phyloP scores from a whole-genome alignment of 1,284 basidiomycete species.

The Leccinum subrobustum region DNA sequence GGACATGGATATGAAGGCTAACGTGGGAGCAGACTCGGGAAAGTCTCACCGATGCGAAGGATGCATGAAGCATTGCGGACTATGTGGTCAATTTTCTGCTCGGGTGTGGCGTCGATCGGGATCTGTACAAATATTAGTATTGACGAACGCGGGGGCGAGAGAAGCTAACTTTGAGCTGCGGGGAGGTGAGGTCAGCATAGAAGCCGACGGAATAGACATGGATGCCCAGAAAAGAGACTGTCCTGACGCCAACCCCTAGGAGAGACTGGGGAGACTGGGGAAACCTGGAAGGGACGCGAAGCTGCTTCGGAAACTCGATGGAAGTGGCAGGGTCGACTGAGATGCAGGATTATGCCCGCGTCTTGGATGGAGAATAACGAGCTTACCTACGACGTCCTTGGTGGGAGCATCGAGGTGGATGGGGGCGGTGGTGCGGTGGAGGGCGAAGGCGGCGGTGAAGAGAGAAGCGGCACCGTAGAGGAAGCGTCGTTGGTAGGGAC shows the following conservation, averaged over 20 bases:
- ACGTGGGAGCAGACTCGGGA: background rate
- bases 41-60: constrained; percentile 64
- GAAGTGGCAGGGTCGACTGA: constrained; percentile 67
- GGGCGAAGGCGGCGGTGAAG: constrained; percentile 32
- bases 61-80: constrained; percentile 68
- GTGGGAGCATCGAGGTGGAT: constrained; percentile 41
- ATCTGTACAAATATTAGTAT: constrained; percentile 33
- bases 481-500: constrained; percentile 8
- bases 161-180: constrained; percentile 53
- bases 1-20: constrained; percentile 1
- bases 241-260: constrained; percentile 80
- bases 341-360: background rate
- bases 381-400: constrained; percentile 26
- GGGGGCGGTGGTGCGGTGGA: constrained; percentile 22
- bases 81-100: constrained; percentile 71
- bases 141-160: background rate
- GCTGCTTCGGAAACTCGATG: constrained; percentile 65
- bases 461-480: constrained; percentile 35
- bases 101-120: constrained; percentile 48
- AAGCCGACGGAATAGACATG: constrained; percentile 86
- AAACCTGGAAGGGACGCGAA: constrained; percentile 60
- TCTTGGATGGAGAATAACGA: background rate
- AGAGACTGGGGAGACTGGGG: constrained; percentile 63
- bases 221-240: constrained; percentile 80
- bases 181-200: constrained; percentile 74